phyloP scores from a whole-genome alignment of 768 basidiomycete genomes.

The Trametes cingulata region DNA sequence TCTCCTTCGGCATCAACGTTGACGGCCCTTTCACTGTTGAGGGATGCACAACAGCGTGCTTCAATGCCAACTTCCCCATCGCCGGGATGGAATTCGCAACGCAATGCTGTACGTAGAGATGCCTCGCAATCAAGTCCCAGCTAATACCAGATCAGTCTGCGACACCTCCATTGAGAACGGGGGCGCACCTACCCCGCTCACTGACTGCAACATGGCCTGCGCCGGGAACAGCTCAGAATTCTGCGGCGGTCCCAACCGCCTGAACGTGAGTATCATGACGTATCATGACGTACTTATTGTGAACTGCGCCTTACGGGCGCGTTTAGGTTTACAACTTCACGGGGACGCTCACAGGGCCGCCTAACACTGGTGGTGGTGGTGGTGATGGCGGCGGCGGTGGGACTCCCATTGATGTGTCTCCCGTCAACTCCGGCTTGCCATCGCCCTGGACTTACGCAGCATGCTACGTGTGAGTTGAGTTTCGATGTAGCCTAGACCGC shows the following conservation, averaged over 20 bases:
- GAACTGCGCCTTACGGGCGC: not conserved
- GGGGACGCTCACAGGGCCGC: slow-evolving; percentile 46
- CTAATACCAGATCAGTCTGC: slow-evolving; percentile 45
- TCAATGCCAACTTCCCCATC: slow-evolving; percentile 47
- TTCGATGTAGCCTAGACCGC: not conserved
- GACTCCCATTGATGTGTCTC: slow-evolving; percentile 34
- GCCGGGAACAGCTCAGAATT: slow-evolving; percentile 61
- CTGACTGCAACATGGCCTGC: slow-evolving; percentile 69
- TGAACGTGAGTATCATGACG: slow-evolving; percentile 48
- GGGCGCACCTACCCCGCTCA: slow-evolving; percentile 46
- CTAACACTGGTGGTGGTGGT: slow-evolving; percentile 25
- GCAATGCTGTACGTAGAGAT: slow-evolving; percentile 27
- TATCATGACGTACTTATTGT: not conserved
- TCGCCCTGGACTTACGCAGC: slow-evolving; percentile 58
- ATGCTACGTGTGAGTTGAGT: slow-evolving; percentile 56
- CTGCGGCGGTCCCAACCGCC: slow-evolving; percentile 70
- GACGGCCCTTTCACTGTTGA: slow-evolving; percentile 52
- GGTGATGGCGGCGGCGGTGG: slow-evolving; percentile 20
- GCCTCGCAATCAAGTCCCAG: not conserved
- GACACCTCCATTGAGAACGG: slow-evolving; percentile 46
- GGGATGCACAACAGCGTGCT: slow-evolving; percentile 62
- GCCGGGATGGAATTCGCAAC: slow-evolving; percentile 44
- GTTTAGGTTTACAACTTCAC: slow-evolving; percentile 61
- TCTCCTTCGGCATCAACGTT: slow-evolving; percentile 37
- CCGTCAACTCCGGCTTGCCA: slow-evolving; percentile 55